Base-by-base conservation (phyloP, 2,329 filamentous ascomycete genomes). In the Fusarium sarcochroum region DNA sequence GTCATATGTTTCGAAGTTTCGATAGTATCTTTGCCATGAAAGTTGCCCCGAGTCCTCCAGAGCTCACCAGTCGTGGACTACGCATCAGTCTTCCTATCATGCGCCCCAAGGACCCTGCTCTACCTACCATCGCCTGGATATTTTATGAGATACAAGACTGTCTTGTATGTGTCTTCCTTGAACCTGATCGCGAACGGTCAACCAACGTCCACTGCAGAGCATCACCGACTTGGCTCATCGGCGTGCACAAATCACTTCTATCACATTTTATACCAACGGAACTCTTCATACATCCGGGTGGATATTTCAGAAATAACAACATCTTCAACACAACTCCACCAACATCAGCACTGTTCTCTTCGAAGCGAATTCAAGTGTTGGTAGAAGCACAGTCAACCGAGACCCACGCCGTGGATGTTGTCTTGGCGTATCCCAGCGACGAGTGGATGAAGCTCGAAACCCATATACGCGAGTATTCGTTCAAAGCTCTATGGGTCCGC, bases 21-120 rank as follows among this genome's bases (percentile, higher is more conserved):
- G 34, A 48, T 17, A 59, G 53, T n/a, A 41, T 59, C 27, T 32
- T 42, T 17, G 54, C 54, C 25, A 42, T 60, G 27, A 40, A 38
- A 21, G 30, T 37, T 10, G 44, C 46, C 11, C 30, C 44, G 4
- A 38, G 14, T 20, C 57, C 57, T 27, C 57, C 45, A 14, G 30
- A 60, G 14, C 32, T 60, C 23, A 60, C 57, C 15, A 59, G 57
- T 44, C 54, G 44, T 14, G 54, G 57, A 30, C 15, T 60, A 1
- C 57, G 30, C 20, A 37, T 60, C 54, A 59, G 32, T 13, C 54
- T 60, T 27, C 54, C 56, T n/a, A 23, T 60, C 32, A 57, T 60
- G 44, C 15, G 34, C 13, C 44, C 42, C 15, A 35, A 11, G 5
- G 47, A 44, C 17, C 37, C 27, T 11, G 20, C 30, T 23, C 18